Evolutionary conservation across 179 eudicot genomes (phyloP), one percentile per base, ranked within the genome.

Genomic region (Beta lomatogona): DNA sequence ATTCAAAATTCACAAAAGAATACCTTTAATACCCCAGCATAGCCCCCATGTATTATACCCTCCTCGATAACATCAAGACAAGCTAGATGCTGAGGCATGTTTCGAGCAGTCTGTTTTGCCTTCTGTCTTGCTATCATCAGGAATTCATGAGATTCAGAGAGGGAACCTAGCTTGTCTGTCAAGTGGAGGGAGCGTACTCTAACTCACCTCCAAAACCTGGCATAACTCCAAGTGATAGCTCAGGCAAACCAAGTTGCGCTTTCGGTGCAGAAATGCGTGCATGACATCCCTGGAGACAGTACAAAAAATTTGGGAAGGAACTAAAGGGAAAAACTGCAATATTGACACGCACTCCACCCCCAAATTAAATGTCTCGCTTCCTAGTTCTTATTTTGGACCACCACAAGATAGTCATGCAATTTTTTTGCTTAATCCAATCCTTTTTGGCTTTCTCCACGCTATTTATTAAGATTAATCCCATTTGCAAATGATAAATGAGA

Each of bases 31-130:
- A 91, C 86, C 54, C 97, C 99, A 80, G 75, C 71, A 86, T 92
- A 91, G 50, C 98, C 98, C 80, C 98, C 99, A 87, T 85, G 92
- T 28, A 92, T 72, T 63, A 95, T 86, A 77, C 99, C 99, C 76
- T 88, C 90, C 86, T 91, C 98, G 68, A 94, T 90, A 72, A 91
- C 97, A 85, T 95, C 97, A 83, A 95, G 90, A 86, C 99, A 95
- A 74, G 91, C 95, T 76, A 82, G 90, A 83, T 92, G 94, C 78
- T 94, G 99, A 85, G 97, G 97, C 97, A 95, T 80, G 88, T 95
- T 88, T 77, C 88, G 89, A 68, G 89, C 86, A 63, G 90, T 90
- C 78, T 78, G 92, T 81, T 87, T 95, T 78, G 90, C 98, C 82
- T 90, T 89, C 82, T 93, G 92, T 80, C 99, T 88, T 10, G 97